These are phyloP conservation scores for Alternaria dauci DNA, from an alignment of 2,329 filamentous ascomycete genomes.

Conservation along the genomic window DNA sequence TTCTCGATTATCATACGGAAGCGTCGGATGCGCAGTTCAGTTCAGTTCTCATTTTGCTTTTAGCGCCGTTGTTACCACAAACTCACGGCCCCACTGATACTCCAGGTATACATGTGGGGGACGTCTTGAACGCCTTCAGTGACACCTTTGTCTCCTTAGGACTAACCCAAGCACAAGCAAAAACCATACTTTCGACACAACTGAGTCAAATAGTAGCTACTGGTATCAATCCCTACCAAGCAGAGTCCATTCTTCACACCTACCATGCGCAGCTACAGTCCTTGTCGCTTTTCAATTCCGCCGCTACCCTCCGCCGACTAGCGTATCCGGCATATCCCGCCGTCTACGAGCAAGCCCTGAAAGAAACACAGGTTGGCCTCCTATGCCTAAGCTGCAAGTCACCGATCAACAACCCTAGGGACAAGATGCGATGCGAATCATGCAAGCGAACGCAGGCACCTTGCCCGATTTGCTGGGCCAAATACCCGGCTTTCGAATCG, in stretches of 20 bases:
- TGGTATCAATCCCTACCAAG: conserved; percentile 60
- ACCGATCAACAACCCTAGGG: conserved; percentile 61
- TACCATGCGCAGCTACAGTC: conserved; percentile 65
- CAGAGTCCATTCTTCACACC: conserved; percentile 63
- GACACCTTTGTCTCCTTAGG: conserved; percentile 52
- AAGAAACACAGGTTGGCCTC: conserved; percentile 63
- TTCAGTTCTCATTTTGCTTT: conserved; percentile 56
- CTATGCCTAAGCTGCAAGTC: conserved; percentile 66
- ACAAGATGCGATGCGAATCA: conserved; percentile 61
- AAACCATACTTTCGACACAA: conserved; percentile 51
- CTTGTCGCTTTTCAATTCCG: conserved; percentile 59
- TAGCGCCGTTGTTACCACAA: conserved; percentile 56
- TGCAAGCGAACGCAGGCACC: conserved; percentile 56
- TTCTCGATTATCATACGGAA: conserved; percentile 53
- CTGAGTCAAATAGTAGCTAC: conserved; percentile 53
- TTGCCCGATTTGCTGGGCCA: conserved; percentile 57
- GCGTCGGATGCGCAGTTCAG: conserved; percentile 58
- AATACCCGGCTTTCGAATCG: conserved; percentile 53
- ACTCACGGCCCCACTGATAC: conserved; percentile 46
- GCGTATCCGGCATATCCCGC: conserved; percentile 64
- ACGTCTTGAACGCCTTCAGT: conserved; percentile 50
- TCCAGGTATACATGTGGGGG: conserved; percentile 37
- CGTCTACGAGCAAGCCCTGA: conserved; percentile 65
- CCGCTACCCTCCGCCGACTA: conserved; percentile 64
- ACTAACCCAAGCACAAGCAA: conserved; percentile 50